Conservation (phyloP, 2,329 filamentous ascomycete species). For the Emergomyces pasteurianus region DNA sequence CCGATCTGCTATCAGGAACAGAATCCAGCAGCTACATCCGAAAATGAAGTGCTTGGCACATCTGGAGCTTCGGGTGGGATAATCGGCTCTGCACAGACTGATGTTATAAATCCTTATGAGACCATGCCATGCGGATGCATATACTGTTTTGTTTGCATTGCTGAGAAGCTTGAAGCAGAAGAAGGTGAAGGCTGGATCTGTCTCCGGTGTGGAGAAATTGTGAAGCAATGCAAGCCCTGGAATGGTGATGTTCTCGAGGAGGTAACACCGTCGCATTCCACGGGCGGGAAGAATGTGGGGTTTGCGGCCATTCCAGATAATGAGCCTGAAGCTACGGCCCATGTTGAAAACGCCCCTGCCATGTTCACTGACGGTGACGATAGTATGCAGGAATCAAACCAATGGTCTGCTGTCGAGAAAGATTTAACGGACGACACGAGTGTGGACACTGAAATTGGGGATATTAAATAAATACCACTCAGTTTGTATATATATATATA, state of each 20-base stretch:
- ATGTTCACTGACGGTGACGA: slow-evolving; percentile 22
- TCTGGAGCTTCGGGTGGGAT: slow-evolving; percentile 56
- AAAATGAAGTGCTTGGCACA: slow-evolving; percentile 63
- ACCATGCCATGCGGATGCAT: slow-evolving; percentile 78
- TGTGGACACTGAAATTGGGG: slow-evolving; percentile 5
- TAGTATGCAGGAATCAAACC: slow-evolving; percentile 23
- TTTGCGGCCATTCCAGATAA: slow-evolving; percentile 22
- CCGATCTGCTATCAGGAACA: slow-evolving; percentile 95
- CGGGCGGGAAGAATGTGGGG: slow-evolving; percentile 30
- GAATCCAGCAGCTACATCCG: slow-evolving; percentile 58
- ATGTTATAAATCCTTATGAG: slow-evolving; percentile 94
- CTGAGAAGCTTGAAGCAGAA: slow-evolving; percentile 76
- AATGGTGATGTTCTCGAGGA: slow-evolving; percentile 65
- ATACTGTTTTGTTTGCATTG: slow-evolving; percentile 95
- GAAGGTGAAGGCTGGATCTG: slow-evolving; percentile 93
- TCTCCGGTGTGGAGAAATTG: slow-evolving; percentile 70
- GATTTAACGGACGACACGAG: slow-evolving; percentile 16
- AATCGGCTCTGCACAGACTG: slow-evolving; percentile 76
- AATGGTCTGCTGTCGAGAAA: slow-evolving; percentile 26
- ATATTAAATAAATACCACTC: background rate
- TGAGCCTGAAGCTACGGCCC: slow-evolving; percentile 11
- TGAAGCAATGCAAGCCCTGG: slow-evolving; percentile 85
- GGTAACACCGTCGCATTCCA: slow-evolving; percentile 16
- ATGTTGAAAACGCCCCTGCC: slow-evolving; percentile 11
- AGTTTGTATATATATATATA: background rate